Evolutionary conservation across 306 rosid species (phyloP).

Genomic region (Erythrophleum fordii): DNA sequence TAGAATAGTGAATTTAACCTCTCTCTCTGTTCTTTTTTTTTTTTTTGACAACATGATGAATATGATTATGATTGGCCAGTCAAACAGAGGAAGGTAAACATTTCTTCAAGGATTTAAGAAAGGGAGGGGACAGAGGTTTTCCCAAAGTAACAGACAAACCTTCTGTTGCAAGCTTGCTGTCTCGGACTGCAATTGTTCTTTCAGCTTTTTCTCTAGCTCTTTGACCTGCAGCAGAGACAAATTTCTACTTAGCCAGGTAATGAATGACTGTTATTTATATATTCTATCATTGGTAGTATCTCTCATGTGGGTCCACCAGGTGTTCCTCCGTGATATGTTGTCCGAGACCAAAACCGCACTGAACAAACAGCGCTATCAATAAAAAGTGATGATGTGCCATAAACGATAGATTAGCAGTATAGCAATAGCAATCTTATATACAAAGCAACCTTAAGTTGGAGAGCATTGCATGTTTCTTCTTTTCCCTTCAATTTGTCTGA

Average conservation of each 20-base stretch:
- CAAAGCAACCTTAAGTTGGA: constrained; percentile 75
- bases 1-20: constrained; percentile 20
- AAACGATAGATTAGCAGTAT: not conserved
- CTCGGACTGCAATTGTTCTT: constrained; percentile 66
- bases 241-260: constrained; percentile 25
- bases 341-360: constrained; percentile 25
- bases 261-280: not conserved
- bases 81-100: constrained; percentile 3
- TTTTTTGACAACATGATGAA: not conserved
- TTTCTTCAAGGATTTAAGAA: constrained; percentile 8
- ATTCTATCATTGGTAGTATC: not conserved
- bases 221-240: constrained; percentile 59
- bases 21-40: not conserved
- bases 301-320: not conserved
- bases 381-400: too few species aligned
- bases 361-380: not conserved
- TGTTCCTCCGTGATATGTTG: not conserved
- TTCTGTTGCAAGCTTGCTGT: constrained; percentile 62
- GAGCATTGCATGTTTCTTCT: constrained; percentile 69
- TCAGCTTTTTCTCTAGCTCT: constrained; percentile 71
- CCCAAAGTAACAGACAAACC: constrained; percentile 48
- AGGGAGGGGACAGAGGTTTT: constrained; percentile 15
- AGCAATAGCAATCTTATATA: constrained; percentile 26
- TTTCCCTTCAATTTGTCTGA: constrained; percentile 68
- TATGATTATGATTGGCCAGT: constrained; percentile 1